A percentile compares a stretch with the other conserved stretches of the same genome.
phyloP scores from a whole-genome alignment of 441 rosid species.

The Gossypium trilobum region DNA sequence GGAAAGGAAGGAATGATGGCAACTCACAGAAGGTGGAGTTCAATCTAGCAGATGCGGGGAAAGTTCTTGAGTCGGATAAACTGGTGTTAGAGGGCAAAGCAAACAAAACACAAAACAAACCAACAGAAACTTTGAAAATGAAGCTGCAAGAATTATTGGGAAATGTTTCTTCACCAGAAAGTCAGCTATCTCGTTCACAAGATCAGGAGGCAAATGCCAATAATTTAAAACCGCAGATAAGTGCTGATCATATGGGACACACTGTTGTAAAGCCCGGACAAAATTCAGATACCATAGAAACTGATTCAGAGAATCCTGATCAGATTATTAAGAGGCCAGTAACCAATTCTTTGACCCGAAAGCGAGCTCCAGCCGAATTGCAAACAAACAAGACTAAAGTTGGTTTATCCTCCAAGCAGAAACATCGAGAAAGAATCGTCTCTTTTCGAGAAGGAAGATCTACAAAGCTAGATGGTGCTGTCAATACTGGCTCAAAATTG shows the following conservation, averaged over 20 bases:
- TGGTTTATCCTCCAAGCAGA: constrained; percentile 33
- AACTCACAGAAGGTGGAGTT: constrained; percentile 31
- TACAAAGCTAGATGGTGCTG: constrained; percentile 26
- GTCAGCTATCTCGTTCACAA: constrained; percentile 36
- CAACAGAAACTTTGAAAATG: constrained; percentile 59
- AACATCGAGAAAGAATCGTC: constrained; percentile 32
- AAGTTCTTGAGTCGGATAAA: constrained; percentile 26
- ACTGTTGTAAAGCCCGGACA: constrained; percentile 34
- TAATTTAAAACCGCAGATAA: constrained; percentile 27
- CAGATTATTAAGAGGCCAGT: constrained; percentile 44
- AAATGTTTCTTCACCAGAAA: constrained; percentile 52
- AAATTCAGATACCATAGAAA: constrained; percentile 72
- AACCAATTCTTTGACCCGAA: constrained; percentile 43
- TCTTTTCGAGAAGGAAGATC: constrained; percentile 43
- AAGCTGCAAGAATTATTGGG: constrained; percentile 76
- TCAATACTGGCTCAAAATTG: constrained; percentile 28
- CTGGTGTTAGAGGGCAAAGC: constrained; percentile 28
- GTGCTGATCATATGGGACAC: constrained; percentile 22
- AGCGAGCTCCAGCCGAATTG: constrained; percentile 28
- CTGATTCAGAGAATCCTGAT: constrained; percentile 64
- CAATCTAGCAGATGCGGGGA: constrained; percentile 35
- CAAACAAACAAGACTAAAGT: constrained; percentile 9
- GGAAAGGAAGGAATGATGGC: constrained; percentile 27
- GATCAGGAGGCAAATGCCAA: constrained; percentile 27
- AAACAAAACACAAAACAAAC: constrained; percentile 28